phyloP scores from a whole-genome alignment of 495 filamentous ascomycete species.

The Aspergillus campestris region DNA sequence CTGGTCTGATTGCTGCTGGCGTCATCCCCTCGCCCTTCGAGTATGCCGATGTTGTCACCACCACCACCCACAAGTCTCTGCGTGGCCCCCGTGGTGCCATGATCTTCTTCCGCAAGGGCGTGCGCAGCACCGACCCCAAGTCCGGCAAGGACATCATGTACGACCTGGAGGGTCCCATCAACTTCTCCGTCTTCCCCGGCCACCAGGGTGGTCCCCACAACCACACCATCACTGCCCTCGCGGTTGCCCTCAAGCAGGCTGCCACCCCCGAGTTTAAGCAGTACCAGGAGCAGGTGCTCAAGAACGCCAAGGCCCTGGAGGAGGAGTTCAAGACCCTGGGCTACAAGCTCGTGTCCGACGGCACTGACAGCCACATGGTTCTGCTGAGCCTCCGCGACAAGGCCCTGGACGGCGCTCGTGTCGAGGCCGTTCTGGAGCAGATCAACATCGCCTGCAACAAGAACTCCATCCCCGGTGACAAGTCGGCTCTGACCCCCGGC shows the following conservation, averaged over 20 bases:
- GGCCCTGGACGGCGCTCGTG: slow-evolving; percentile 57
- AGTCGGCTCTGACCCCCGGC: slow-evolving; percentile 88
- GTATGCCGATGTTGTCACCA: slow-evolving; percentile 94
- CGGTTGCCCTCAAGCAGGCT: slow-evolving; percentile 94
- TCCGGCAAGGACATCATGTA: slow-evolving; percentile 83
- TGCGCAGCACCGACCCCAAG: slow-evolving; percentile 81
- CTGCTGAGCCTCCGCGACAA: slow-evolving; percentile 23
- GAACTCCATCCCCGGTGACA: slow-evolving; percentile 97
- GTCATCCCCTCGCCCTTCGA: slow-evolving; percentile 93
- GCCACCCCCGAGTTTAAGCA: slow-evolving; percentile 87
- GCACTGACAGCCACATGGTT: slow-evolving; percentile 98
- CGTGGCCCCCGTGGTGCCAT: slow-evolving; percentile 97
- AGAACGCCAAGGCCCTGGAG: slow-evolving; percentile 27
- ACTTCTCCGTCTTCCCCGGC: slow-evolving; percentile 98
- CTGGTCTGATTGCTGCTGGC: slow-evolving; percentile 84
- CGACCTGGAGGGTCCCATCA: slow-evolving; percentile 92
- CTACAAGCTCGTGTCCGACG: slow-evolving; percentile 77
- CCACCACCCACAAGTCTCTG: slow-evolving; percentile 98
- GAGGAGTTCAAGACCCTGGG: slow-evolving; percentile 17
- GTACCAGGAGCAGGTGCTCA: slow-evolving; percentile 88
- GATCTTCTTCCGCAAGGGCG: slow-evolving; percentile 99
- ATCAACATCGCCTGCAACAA: slow-evolving; percentile 99
- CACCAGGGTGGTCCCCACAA: slow-evolving; percentile 99
- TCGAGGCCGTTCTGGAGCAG: slow-evolving; percentile 93
- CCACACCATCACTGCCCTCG: slow-evolving; percentile 98